Conservation (phyloP, 208 protist genomes). For the Trypanosoma brucei region DNA sequence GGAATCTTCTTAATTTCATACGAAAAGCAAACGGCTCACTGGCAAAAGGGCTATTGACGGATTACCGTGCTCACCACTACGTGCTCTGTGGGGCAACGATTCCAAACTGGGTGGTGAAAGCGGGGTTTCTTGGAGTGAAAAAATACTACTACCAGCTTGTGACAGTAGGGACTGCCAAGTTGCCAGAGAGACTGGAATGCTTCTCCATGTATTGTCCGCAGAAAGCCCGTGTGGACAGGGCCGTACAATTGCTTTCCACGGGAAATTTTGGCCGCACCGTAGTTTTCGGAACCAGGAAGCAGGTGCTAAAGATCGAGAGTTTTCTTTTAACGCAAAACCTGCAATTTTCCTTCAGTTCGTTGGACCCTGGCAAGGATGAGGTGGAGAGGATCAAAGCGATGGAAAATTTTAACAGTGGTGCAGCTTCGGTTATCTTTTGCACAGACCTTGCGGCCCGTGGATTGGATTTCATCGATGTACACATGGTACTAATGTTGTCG, state of each 20-base stretch:
- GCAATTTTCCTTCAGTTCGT: conserved; percentile 36
- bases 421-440: conserved; percentile 88
- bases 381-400: conserved; percentile 73
- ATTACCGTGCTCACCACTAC: conserved; percentile 87
- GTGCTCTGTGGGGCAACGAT: conserved; percentile 88
- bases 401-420: conserved; percentile 75
- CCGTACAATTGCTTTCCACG: conserved; percentile 26
- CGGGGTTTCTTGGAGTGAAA: conserved; percentile 87
- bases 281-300: conserved; percentile 65
- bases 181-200: conserved; percentile 66
- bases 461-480: conserved; percentile 91
- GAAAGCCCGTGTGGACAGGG: conserved; percentile 32
- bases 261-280: conserved; percentile 54
- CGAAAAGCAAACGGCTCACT: conserved; percentile 76
- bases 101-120: conserved; percentile 89
- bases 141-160: conserved; percentile 91
- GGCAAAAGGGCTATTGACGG: conserved; percentile 51
- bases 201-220: conserved; percentile 42
- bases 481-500: conserved; percentile 96
- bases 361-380: conserved; percentile 52
- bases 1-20: conserved; percentile 77
- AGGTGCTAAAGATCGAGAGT: conserved; percentile 29
- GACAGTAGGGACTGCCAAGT: conserved; percentile 61
- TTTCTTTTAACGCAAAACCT: conserved; percentile 14
- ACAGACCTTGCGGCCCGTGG: conserved; percentile 94